Evolutionary conservation across 345 rosid species (phyloP).

Genomic region (Crucihimalaya himalaica): DNA sequence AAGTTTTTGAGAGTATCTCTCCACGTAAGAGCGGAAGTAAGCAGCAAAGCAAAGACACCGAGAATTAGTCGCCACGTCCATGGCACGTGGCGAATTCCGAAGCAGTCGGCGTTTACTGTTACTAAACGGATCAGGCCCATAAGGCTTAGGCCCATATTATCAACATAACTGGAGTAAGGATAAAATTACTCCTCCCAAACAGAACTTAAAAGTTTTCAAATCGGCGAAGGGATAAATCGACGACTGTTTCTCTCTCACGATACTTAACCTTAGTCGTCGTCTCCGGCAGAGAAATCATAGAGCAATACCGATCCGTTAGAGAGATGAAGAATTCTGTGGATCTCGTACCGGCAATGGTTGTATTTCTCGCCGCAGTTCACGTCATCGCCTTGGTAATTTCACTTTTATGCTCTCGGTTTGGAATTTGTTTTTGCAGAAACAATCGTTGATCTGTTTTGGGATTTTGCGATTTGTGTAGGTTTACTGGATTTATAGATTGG

Average conservation of each 20-base stretch:
- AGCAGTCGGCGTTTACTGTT: conserved; percentile 15
- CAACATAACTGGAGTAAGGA: not conserved
- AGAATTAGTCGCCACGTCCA: conserved; percentile 33
- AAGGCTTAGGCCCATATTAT: not conserved
- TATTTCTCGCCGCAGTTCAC: conserved; percentile 72
- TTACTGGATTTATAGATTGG: conserved; percentile 83
- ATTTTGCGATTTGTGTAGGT: conserved; percentile 41
- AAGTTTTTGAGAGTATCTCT: conserved; percentile 9
- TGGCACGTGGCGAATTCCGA: conserved; percentile 19
- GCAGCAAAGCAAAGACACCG: conserved; percentile 5
- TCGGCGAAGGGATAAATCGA: conserved; percentile 33
- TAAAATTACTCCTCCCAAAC: conserved; percentile 17
- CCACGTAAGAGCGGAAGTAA: conserved; percentile 25
- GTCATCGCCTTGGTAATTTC: conserved; percentile 69
- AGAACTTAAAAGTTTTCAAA: not conserved
- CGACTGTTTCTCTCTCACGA: conserved; percentile 23
- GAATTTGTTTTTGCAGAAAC: not conserved
- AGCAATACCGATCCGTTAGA: not conserved
- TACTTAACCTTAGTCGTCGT: conserved; percentile 24
- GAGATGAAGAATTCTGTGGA: conserved; percentile 52
- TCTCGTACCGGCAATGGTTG: conserved; percentile 59
- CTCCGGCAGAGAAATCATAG: conserved; percentile 23
- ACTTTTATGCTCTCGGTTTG: not conserved
- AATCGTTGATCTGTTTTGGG: conserved; percentile 13
- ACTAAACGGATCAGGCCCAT: not conserved